phyloP scores from a whole-genome alignment of 2,329 filamentous ascomycete genomes.

The Grosmannia clavigera region DNA sequence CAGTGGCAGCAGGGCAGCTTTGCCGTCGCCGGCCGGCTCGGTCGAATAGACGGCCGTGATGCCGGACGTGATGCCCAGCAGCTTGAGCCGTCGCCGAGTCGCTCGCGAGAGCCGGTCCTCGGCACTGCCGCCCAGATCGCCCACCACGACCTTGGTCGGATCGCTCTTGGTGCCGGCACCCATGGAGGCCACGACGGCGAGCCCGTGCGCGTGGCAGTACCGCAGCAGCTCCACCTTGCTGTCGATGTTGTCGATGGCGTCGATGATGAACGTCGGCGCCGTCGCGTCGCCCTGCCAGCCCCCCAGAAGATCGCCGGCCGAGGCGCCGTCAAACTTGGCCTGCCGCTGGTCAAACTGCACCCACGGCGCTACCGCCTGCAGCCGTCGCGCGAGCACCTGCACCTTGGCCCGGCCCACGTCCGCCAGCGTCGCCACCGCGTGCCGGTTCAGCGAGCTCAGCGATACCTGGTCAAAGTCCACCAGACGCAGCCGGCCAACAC shows the following conservation, averaged over 20 bases:
- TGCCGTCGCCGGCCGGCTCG: constrained; percentile 80
- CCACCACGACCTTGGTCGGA: constrained; percentile 72
- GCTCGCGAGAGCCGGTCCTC: constrained; percentile 82
- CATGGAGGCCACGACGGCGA: constrained; percentile 89
- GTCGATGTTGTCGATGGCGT: constrained; percentile 97
- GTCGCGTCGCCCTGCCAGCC: constrained; percentile 35
- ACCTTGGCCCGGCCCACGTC: constrained; percentile 94
- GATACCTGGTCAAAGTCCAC: constrained; percentile 98
- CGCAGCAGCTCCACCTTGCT: constrained; percentile 85
- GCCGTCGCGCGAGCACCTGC: constrained; percentile 61
- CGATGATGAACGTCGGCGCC: constrained; percentile 74
- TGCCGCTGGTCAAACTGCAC: constrained; percentile 75
- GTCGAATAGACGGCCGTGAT: constrained; percentile 90
- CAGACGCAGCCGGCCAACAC: constrained; percentile 74
- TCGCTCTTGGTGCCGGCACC: constrained; percentile 90
- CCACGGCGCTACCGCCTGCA: constrained; percentile 87
- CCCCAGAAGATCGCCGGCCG: constrained; percentile 54
- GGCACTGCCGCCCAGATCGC: constrained; percentile 77
- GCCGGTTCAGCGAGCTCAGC: constrained; percentile 85
- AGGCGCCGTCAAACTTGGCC: constrained; percentile 64
- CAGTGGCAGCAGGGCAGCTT: constrained; percentile 78
- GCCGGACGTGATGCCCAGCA: constrained; percentile 65
- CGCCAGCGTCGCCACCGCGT: constrained; percentile 84
- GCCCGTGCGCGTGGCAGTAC: constrained; percentile 66
- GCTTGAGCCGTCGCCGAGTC: constrained; percentile 67